Base-by-base conservation (phyloP, 148 eudicot species). In the Dianthus caryophyllus region DNA sequence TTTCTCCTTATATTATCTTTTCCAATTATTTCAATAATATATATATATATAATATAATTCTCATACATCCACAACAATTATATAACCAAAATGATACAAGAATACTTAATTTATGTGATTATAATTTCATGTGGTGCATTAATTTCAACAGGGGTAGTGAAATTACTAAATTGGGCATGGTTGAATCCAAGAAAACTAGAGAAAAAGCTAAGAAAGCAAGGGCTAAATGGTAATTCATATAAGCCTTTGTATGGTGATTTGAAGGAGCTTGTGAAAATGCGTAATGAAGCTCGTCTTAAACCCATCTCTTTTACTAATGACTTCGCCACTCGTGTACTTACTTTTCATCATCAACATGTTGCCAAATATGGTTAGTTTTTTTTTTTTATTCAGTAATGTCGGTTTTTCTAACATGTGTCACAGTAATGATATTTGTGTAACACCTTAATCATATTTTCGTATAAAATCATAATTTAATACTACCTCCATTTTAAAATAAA, bases 301-400 rank as follows among this genome's bases (percentile, higher is more conserved):
- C 77, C 81, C 2, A 69, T 78, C 8, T 58, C 73, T 24, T 65
- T 78, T 63, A 69, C 70, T 51, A 41, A 78, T 57, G 81, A 78
- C 64, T 57, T 24, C 10, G 51, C 43, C 10, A 33, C 57, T 49
- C 77, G 77, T 51, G 14, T 78, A 43, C 27, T 56, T 11, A 77
- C 81, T 51, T 68, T 68, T 12, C 44, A 56, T 5, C 62, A 73
- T 25, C 73, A 73, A 8, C 65, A 61, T 2, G 7, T 50, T 51
- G 2, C 48, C 4, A 61, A 54, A 47, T 67, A 53, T 20, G 80
- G 76, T 77, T 10, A 13, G 68, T 67, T 1, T 14, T 31, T 17
- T 24, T 48, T 15, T 60, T 27, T 9, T 31, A 36, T 18, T 13
- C 18, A 11, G 0, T 20, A 13, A 16, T 26, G 36, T 33, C 38